Conservation (phyloP, 495 filamentous ascomycete genomes). For the Aspergillus egyptiacus region DNA sequence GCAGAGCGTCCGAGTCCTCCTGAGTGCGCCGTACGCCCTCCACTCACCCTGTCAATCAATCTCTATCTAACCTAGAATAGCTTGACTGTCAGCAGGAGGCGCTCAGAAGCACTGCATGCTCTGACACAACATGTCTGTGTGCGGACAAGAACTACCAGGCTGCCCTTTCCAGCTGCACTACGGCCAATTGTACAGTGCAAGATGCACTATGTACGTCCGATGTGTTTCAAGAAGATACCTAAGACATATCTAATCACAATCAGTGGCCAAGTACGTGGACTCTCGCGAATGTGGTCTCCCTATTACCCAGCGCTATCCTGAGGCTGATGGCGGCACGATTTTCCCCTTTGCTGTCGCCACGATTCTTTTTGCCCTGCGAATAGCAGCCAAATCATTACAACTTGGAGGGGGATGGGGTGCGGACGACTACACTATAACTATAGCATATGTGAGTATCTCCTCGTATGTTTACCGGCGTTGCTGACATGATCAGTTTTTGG, state of each 20-base stretch:
- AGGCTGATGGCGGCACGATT: background rate
- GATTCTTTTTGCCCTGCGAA: slow-evolving; percentile 23
- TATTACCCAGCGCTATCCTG: background rate
- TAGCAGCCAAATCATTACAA: slow-evolving; percentile 23
- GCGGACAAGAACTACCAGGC: slow-evolving; percentile 6
- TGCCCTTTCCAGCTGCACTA: slow-evolving; percentile 11
- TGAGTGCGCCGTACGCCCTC: slow-evolving; percentile 8
- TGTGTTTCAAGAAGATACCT: background rate
- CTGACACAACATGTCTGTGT: slow-evolving; percentile 9
- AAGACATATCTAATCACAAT: background rate
- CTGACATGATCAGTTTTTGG: slow-evolving; percentile 18
- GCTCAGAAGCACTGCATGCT: background rate
- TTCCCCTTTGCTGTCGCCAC: slow-evolving; percentile 22
- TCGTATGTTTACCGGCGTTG: background rate
- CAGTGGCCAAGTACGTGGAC: background rate
- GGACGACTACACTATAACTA: slow-evolving; percentile 28
- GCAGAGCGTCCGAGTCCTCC: background rate
- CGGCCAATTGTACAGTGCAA: slow-evolving; percentile 15
- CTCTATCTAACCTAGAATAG: slow-evolving; percentile 4
- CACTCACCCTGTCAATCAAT: background rate
- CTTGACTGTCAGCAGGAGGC: slow-evolving; percentile 1
- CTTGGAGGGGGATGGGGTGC: slow-evolving; percentile 31
- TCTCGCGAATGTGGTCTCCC: background rate
- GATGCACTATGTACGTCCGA: slow-evolving; percentile 19
- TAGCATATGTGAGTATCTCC: slow-evolving; percentile 20